These are phyloP conservation scores for Monosporascus sp. DNA, from an alignment of 2,329 filamentous ascomycete species.

Conservation along the genomic window DNA sequence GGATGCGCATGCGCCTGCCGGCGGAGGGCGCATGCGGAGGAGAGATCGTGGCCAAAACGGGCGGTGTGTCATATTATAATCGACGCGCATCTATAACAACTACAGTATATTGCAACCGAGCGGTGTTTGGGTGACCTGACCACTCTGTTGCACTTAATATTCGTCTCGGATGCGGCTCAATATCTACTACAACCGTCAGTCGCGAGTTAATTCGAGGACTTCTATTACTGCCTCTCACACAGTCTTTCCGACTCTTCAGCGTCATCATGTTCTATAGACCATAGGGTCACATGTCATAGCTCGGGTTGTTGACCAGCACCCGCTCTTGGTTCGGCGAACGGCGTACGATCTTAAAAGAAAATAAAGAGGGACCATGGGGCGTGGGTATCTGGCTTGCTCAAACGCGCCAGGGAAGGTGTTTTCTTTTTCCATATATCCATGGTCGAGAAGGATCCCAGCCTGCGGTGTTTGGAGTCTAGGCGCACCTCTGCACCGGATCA, in stretches of 20 bases:
- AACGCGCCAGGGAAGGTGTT: conserved; percentile 7
- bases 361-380: conserved; percentile 28
- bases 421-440: conserved; percentile 1
- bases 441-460: background rate
- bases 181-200: background rate
- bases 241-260: background rate
- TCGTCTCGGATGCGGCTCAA: background rate
- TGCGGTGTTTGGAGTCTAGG: background rate
- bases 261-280: conserved; percentile 14
- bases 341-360: conserved; percentile 34
- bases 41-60: conserved; percentile 25
- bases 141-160: background rate
- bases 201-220: background rate
- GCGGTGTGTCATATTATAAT: conserved; percentile 40
- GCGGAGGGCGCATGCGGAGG: conserved; percentile 19
- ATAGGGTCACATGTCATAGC: conserved; percentile 10
- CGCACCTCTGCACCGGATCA: background rate
- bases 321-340: conserved; percentile 34
- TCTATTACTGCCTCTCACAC: background rate
- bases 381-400: conserved; percentile 23
- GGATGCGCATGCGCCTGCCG: conserved; percentile 12
- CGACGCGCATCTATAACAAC: background rate
- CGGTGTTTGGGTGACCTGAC: too few relatives aligned
- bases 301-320: conserved; percentile 7
- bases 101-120: background rate